Percentiles rank a stretch among this genome's conserved stretches.
Conservation (phyloP, 345 rosid genomes). For the Murraya koenigii region DNA sequence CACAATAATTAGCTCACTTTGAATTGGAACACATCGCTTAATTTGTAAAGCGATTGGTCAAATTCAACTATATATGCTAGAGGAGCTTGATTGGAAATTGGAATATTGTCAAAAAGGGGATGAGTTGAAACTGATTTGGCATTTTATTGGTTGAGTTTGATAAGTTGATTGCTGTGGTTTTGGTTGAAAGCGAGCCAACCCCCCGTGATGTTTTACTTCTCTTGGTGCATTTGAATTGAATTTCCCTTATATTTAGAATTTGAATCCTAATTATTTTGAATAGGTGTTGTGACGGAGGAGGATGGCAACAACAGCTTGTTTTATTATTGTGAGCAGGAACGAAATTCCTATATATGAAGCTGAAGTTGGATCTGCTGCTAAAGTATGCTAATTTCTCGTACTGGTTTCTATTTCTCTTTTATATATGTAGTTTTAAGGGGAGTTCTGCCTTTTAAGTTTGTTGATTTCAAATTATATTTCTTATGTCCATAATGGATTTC, state of each 20-base stretch:
- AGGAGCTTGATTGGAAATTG: background rate
- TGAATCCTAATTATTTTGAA: background rate
- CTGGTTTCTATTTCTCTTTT: background rate
- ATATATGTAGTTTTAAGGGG: background rate
- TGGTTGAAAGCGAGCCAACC: background rate
- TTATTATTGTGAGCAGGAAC: constrained; percentile 81
- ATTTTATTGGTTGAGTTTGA: background rate
- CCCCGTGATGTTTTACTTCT: background rate
- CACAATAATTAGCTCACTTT: background rate
- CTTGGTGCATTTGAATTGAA: background rate
- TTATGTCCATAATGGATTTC: background rate
- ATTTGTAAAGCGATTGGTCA: background rate
- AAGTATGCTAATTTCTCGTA: constrained; percentile 37
- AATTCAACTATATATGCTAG: background rate
- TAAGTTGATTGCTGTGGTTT: background rate
- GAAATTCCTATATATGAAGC: constrained; percentile 98
- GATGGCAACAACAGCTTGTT: constrained; percentile 91
- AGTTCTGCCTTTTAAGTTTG: background rate
- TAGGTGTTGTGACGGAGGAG: background rate
- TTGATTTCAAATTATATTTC: background rate
- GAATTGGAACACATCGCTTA: background rate
- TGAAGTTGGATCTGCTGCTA: constrained; percentile 88
- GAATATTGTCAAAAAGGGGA: background rate
- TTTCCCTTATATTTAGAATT: background rate
- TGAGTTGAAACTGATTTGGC: background rate